phyloP scores from a whole-genome alignment of 257 asterid genomes.

The Craterostigma plantagineum region DNA sequence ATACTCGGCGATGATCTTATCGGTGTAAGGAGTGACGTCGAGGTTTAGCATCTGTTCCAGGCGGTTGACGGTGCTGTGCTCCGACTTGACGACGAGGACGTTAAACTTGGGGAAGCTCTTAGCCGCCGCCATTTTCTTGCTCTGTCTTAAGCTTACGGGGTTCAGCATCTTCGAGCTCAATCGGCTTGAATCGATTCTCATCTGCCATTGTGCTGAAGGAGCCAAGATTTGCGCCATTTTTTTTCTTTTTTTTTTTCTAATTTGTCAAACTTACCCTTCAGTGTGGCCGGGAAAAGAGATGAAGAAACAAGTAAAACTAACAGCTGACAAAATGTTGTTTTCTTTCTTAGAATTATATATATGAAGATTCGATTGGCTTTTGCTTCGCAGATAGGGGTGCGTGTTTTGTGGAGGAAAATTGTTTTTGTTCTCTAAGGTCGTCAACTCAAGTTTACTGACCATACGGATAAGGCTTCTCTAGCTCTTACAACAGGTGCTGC shows the following conservation, averaged over 20 bases:
- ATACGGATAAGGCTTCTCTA: constrained; percentile 19
- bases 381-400: constrained; percentile 70
- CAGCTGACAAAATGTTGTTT: constrained; percentile 4
- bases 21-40: constrained; percentile 69
- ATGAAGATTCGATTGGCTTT: constrained; percentile 33
- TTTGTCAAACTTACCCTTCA: background rate
- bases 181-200: constrained; percentile 47
- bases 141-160: constrained; percentile 53
- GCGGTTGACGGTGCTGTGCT: constrained; percentile 58
- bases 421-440: constrained; percentile 24
- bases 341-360: constrained; percentile 11
- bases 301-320: constrained; percentile 8
- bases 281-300: background rate
- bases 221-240: constrained; percentile 92
- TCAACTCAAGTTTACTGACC: constrained; percentile 10
- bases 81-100: constrained; percentile 48
- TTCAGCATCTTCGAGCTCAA: constrained; percentile 55
- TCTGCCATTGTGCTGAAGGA: constrained; percentile 93
- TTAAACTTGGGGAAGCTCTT: constrained; percentile 45
- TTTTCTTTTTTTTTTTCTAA: constrained; percentile 14
- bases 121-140: constrained; percentile 36
- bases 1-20: constrained; percentile 83
- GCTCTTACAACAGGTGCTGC: constrained; percentile 14
- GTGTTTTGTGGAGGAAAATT: constrained; percentile 66
- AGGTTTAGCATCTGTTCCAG: constrained; percentile 73